A percentile compares a stretch with the other conserved stretches of the same genome.
Conservation (phyloP, 371 early-diverging fungal species). For the Dichotomocladium elegans region DNA sequence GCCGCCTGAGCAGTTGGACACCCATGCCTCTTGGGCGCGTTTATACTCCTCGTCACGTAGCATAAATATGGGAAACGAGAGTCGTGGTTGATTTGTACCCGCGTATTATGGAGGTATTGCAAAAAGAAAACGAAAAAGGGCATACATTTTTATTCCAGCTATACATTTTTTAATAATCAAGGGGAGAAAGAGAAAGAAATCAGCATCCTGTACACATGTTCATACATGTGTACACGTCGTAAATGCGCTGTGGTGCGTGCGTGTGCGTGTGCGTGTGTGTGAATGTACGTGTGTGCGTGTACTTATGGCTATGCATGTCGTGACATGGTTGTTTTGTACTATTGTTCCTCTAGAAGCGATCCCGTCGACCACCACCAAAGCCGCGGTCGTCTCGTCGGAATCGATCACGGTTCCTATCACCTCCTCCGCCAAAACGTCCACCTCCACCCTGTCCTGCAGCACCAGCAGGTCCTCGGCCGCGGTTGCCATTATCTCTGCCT, state of each 20-base stretch:
- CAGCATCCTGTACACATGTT: too few relatives aligned
- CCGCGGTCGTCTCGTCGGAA: conserved; percentile 4
- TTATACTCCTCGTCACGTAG: conserved; percentile 45
- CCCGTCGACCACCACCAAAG: conserved; percentile 9
- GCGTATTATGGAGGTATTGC: too few relatives aligned
- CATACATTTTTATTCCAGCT: too few relatives aligned
- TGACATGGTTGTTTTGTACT: not conserved
- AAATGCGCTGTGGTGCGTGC: too few relatives aligned
- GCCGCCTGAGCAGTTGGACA: conserved; percentile 66
- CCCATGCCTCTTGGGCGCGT: conserved; percentile 67
- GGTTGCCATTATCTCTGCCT: not conserved
- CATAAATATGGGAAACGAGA: conserved; percentile 7
- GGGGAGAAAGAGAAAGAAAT: too few relatives aligned
- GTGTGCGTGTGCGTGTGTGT: too few relatives aligned
- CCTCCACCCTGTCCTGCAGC: not conserved
- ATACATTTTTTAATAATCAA: too few relatives aligned
- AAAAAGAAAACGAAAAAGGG: too few relatives aligned
- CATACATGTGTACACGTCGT: too few relatives aligned
- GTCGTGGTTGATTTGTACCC: conserved; percentile 1
- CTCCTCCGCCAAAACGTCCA: conserved; percentile 1
- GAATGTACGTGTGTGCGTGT: too few relatives aligned
- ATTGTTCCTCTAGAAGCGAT: not conserved
- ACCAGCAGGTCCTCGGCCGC: not conserved
- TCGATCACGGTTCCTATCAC: not conserved
- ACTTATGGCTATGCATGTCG: too few relatives aligned